Conservation (phyloP, 2,329 filamentous ascomycete genomes). For the Raffaelea ambrosiae region DNA sequence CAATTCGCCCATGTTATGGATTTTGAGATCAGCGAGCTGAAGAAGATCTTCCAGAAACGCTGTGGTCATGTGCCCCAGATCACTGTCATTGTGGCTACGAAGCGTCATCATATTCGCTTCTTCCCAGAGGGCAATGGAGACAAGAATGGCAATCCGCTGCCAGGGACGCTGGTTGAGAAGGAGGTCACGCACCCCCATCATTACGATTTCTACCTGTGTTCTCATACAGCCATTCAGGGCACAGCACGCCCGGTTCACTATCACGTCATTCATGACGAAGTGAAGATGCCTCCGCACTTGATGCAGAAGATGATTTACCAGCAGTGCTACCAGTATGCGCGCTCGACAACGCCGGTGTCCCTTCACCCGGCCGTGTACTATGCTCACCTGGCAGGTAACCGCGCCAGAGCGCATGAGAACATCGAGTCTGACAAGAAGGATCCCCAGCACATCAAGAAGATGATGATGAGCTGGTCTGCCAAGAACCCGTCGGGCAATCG, state of each 20-base stretch:
- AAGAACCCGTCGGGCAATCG: slow-evolving; percentile 25
- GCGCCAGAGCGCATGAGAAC: slow-evolving; percentile 67
- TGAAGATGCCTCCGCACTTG: slow-evolving; percentile 54
- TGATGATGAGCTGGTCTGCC: slow-evolving; percentile 28
- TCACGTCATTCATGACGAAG: slow-evolving; percentile 79
- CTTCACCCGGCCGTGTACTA: slow-evolving; percentile 90
- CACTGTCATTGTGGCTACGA: slow-evolving; percentile 81
- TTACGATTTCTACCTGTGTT: slow-evolving; percentile 71
- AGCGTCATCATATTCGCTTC: slow-evolving; percentile 89
- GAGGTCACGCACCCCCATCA: slow-evolving; percentile 89
- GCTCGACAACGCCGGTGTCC: slow-evolving; percentile 88
- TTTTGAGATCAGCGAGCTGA: slow-evolving; percentile 68
- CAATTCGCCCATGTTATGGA: slow-evolving; percentile 75
- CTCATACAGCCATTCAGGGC: slow-evolving; percentile 74
- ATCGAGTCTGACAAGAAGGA: slow-evolving; percentile 33
- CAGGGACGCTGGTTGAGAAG: slow-evolving; percentile 78
- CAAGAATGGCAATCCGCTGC: slow-evolving; percentile 70
- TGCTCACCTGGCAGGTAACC: slow-evolving; percentile 77
- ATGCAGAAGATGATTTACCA: slow-evolving; percentile 89
- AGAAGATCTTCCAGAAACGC: slow-evolving; percentile 40
- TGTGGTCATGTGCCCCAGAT: slow-evolving; percentile 47
- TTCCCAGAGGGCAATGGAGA: slow-evolving; percentile 64
- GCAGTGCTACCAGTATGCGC: slow-evolving; percentile 86
- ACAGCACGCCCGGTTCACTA: slow-evolving; percentile 91
- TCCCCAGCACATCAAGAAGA: slow-evolving; percentile 34